Conservation (phyloP, 805 yeast species). For the Candida maltosa region DNA sequence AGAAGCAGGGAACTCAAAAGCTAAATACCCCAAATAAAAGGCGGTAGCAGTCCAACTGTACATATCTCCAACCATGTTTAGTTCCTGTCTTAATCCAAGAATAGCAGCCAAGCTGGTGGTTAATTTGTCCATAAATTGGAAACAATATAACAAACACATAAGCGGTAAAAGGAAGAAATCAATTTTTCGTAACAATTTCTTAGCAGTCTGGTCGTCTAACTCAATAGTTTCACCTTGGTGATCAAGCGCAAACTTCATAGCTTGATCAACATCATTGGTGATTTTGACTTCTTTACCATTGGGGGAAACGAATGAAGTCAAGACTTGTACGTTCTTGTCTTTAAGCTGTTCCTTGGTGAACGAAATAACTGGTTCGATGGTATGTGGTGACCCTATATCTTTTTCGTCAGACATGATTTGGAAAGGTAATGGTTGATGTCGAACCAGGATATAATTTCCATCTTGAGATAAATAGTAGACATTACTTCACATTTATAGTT, state of each 20-base stretch:
- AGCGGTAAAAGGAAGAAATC: conserved; percentile 23
- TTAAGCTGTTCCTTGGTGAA: conserved; percentile 8
- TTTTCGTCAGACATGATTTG: no score
- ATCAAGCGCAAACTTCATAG: conserved; percentile 30
- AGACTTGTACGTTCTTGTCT: conserved; percentile 3
- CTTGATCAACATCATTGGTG: conserved; percentile 37
- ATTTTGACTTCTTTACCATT: conserved; percentile 21
- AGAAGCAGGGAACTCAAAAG: conserved; percentile 50
- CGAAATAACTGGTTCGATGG: conserved; percentile 4
- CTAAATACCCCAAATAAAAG: conserved; percentile 56
- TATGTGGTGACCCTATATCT: no score
- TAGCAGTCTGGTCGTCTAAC: conserved; percentile 14
- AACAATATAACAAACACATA: conserved; percentile 20
- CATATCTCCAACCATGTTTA: conserved; percentile 32
- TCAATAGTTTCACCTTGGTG: conserved; percentile 12
- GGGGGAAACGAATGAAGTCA: conserved; percentile 15
- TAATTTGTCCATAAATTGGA: conserved; percentile 36
- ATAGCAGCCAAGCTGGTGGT: conserved; percentile 37
- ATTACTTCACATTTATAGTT: no score
- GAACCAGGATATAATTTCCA: no score
- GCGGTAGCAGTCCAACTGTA: conserved; percentile 38
- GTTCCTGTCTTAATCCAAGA: conserved; percentile 34
- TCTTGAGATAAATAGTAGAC: no score
- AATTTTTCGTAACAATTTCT: conserved; percentile 17
- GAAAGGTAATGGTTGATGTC: no score